Evolutionary conservation across 345 rosid genomes (phyloP).

Genomic region (Carallia brachiata): DNA sequence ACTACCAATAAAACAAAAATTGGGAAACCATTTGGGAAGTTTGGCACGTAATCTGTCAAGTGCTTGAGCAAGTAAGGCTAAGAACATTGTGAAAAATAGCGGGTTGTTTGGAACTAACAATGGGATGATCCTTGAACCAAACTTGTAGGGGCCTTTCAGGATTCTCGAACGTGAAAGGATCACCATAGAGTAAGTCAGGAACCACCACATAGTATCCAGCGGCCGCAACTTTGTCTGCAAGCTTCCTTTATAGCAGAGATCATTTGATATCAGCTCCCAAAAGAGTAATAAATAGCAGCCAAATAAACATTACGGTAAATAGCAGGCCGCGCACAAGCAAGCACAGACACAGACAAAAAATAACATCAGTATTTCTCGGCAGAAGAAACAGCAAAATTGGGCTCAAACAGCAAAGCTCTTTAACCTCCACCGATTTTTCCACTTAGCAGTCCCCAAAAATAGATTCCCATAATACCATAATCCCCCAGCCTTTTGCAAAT

Average conservation of each 20-base stretch:
- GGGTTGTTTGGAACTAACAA: slow-evolving; percentile 38
- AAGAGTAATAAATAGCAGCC: too few species aligned
- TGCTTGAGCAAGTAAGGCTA: not conserved
- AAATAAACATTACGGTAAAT: not conserved
- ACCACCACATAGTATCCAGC: slow-evolving; percentile 68
- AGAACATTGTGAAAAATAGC: not conserved
- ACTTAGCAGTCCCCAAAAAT: too few species aligned
- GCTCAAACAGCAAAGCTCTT: too few species aligned
- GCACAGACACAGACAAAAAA: too few species aligned
- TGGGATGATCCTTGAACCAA: slow-evolving; percentile 68
- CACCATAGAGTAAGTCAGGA: slow-evolving; percentile 70
- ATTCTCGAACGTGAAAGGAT: slow-evolving; percentile 34
- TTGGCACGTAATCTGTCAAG: not conserved
- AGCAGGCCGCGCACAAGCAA: not conserved
- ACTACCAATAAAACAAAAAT: too few species aligned
- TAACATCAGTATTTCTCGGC: too few species aligned
- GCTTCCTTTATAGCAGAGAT: slow-evolving; percentile 42
- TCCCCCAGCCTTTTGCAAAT: too few species aligned
- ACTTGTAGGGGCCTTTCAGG: slow-evolving; percentile 39
- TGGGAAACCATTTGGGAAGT: not conserved
- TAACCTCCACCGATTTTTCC: too few species aligned
- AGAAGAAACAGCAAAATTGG: too few species aligned
- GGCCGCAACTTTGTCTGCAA: slow-evolving; percentile 76
- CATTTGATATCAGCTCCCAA: slow-evolving; percentile 2
- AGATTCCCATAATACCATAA: too few species aligned